These are phyloP conservation scores for Phytophthora melonis DNA, from an alignment of 352 stramenopile genomes.

Conservation along the genomic window DNA sequence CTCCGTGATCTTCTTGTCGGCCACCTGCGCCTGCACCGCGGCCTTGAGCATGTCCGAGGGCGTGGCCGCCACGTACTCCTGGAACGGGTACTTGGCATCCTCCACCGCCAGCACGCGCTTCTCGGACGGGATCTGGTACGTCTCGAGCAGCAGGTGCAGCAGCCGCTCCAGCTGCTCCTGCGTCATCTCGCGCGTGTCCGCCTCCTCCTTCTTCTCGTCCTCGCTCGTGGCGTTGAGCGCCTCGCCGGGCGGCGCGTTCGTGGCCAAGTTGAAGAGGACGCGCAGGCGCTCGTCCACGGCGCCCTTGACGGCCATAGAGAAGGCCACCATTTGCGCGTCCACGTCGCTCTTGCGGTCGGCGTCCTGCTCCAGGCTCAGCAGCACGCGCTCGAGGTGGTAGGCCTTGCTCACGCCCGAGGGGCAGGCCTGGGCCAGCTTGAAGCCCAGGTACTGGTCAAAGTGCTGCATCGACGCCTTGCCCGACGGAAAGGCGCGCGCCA, in stretches of 20 bases:
- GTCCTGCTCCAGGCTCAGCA: constrained; percentile 73
- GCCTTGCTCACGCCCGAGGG: constrained; percentile 71
- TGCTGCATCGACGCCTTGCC: constrained; percentile 75
- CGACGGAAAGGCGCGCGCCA: constrained; percentile 65
- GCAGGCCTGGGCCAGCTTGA: constrained; percentile 68
- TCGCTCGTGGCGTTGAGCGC: constrained; percentile 27
- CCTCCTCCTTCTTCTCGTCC: constrained; percentile 32
- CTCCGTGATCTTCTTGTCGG: constrained; percentile 62
- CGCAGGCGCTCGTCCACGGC: constrained; percentile 72
- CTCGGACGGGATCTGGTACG: constrained; percentile 87
- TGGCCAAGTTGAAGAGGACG: constrained; percentile 77
- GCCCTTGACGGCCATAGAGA: constrained; percentile 87
- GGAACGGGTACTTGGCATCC: constrained; percentile 81
- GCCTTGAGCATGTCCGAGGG: constrained; percentile 51
- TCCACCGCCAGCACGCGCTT: constrained; percentile 78
- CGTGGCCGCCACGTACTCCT: constrained; percentile 68
- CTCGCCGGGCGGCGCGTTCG: constrained; percentile 41
- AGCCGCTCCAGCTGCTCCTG: constrained; percentile 69
- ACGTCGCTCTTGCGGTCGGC: constrained; percentile 66
- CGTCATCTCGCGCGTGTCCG: constrained; percentile 59
- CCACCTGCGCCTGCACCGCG: constrained; percentile 47
- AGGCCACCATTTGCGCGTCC: constrained; percentile 80
- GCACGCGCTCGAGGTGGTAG: constrained; percentile 81
- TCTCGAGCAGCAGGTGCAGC: constrained; percentile 73
- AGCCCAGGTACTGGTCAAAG: constrained; percentile 83